phyloP scores from a whole-genome alignment of 2,329 filamentous ascomycete genomes.

The Fonsecaea pugnacius region DNA sequence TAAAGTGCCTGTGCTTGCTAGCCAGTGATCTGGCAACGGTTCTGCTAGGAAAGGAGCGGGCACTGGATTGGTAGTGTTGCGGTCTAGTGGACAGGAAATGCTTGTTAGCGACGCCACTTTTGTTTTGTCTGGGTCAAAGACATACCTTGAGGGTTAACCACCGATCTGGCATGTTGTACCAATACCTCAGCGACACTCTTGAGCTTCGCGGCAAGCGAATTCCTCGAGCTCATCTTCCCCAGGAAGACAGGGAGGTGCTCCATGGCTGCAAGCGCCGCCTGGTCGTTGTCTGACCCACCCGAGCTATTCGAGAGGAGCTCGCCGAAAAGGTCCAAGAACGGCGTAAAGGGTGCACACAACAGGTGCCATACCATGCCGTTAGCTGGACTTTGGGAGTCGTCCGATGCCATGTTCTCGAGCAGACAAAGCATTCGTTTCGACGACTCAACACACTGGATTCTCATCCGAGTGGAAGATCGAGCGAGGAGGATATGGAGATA shows the following conservation, averaged over 20 bases:
- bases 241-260: constrained; percentile 9
- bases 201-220: constrained; percentile 6
- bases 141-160: constrained; percentile 5
- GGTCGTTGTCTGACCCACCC: not conserved
- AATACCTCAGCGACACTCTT: constrained; percentile 1
- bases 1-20: not conserved
- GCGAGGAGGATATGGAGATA: constrained; percentile 10
- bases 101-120: not conserved
- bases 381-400: constrained; percentile 4
- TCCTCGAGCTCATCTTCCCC: constrained; percentile 8
- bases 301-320: not conserved
- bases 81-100: not conserved
- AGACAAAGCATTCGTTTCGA: constrained; percentile 11
- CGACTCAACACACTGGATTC: constrained; percentile 4
- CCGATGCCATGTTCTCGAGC: not conserved
- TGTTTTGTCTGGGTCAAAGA: not conserved
- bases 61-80: not conserved
- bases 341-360: constrained; percentile 10
- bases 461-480: constrained; percentile 8
- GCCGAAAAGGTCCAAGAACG: constrained; percentile 11
- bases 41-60: not conserved
- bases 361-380: constrained; percentile 9
- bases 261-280: constrained; percentile 2
- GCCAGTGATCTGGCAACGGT: not conserved
- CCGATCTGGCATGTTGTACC: constrained; percentile 14